Base-by-base conservation (phyloP, 2,329 filamentous ascomycete genomes). In the Fonsecaea monophora region DNA sequence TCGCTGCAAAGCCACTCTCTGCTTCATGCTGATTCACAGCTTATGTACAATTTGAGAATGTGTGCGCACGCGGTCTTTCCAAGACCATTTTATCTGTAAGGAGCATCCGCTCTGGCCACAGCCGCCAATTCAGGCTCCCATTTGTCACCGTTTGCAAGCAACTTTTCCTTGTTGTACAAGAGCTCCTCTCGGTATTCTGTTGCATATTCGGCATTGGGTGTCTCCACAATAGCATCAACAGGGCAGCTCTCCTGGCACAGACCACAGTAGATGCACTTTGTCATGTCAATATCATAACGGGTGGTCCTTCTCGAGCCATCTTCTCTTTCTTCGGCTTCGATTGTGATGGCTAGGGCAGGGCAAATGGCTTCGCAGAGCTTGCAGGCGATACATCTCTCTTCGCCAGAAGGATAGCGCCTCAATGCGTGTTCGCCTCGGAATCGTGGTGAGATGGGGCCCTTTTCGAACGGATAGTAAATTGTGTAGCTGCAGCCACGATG, bases 221-320 rank as follows among this genome's bases (percentile, higher is more conserved):
- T 86, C 79, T 92, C 90, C 66, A 92, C 90, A 80, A 92, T 99
- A 67, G 95, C 95, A 82, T 99, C 95, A 63, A 99, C 95, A 53
- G 95, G 95, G 83, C 95, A 99, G 72, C 92, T 96, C 85, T 99
- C 95, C 84, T 97, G 94, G 87, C 95, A 98, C 84, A 96, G 96
- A 60, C 95, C 95, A 80, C 95, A 98, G 88, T 98, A 99, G 82
- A 99, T 99, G 84, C 95, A 99, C 87, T 99, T 99, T 77, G 95
- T 98, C 95, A 99, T 99, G 83, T 99, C 95, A 78, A 99, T 97
- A 80, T 99, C 95, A 83, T 99, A 99, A 78, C 94, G 89, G 67
- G 94, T 97, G 60, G 95, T 99, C 78, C 95, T 89, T 81, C 95
- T 89, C 77, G 92, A 96, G 71, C 95, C 95, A 76, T 99, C 95